Base-by-base conservation (phyloP, 2,329 filamentous ascomycete species). In the Colletotrichum trifolii region DNA sequence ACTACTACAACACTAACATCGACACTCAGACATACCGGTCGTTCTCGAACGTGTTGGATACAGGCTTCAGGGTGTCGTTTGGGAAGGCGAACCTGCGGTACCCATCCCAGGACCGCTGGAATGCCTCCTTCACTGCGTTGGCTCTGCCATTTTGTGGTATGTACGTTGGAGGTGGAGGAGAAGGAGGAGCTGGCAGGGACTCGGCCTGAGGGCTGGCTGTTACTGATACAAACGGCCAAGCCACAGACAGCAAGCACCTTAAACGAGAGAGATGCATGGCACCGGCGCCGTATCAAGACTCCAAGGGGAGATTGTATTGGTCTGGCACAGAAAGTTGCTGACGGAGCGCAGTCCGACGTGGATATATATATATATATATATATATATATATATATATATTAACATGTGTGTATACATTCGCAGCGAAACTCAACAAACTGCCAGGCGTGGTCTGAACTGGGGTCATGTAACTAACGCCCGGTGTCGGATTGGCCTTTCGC, bases 1-100 rank as follows among this genome's bases (percentile, higher is more conserved):
- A 4, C 25, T 11, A 38, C 42, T 38, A 4, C 25, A 15, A 42
- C 43, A 17, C 25, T 8, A 17, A 36, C 15, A 45, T 7, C 12
- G 10, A 12, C 47, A 11, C 36, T 13, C 9, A 48, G 7, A 25
- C 80, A 69, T 79, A 93, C 91, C 91, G 85, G 59, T 92, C 91
- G 75, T 97, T 89, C 25, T 82, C 82, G 65, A 79, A 90, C 1
- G 77, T 77, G 69, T 93, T 92, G 45, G 83, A 85, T 12, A 92
- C 81, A 0, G 93, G 92, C 67, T 81, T 82, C 9, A 96, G 79
- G 48, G 93, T 91, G 74, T 96, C 93, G 69, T 92, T 87, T 1
- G 91, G 91, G 67, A 92, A 94, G 0, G 92, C 92, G 77, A 92
- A 87, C 76, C 87, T 79, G 71, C 87, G 85, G 74, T 95, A 95